Percentiles rank a stretch among this genome's conserved stretches.
Conservation (phyloP, 2,329 filamentous ascomycete genomes). For the Xylaria sp. region DNA sequence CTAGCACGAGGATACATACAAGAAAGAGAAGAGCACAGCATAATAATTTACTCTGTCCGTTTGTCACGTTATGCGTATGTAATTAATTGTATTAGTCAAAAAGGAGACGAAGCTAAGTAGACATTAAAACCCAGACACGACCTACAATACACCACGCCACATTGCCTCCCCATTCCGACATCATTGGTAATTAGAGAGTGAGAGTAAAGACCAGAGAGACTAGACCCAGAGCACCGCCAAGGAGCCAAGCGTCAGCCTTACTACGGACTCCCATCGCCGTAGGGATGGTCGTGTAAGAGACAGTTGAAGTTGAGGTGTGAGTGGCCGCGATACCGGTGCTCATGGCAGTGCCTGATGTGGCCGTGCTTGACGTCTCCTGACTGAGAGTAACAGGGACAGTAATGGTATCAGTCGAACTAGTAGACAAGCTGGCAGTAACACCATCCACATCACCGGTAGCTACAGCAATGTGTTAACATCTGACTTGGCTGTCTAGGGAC, state of each 20-base stretch:
- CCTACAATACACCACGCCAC: background rate
- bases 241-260: background rate
- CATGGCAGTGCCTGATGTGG: constrained; percentile 3
- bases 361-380: background rate
- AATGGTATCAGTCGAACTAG: constrained; percentile 4
- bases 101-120: background rate
- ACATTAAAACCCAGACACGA: constrained; percentile 12
- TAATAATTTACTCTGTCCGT: background rate
- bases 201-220: constrained; percentile 14
- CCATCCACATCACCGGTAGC: constrained; percentile 30
- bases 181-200: background rate
- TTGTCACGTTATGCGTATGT: background rate
- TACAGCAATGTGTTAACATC: constrained; percentile 2
- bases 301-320: constrained; percentile 18
- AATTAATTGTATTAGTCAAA: background rate
- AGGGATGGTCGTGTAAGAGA: constrained; percentile 13
- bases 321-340: constrained; percentile 6
- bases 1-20: too few relatives aligned
- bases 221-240: constrained; percentile 13
- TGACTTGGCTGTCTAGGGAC: background rate
- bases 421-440: constrained; percentile 12
- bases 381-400: constrained; percentile 8
- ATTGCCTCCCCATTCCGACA: background rate
- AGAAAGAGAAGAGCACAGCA: too few relatives aligned
- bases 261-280: constrained; percentile 11